Conservation (phyloP, 1,284 basidiomycete genomes). For the Apiotrichum sp. region DNA sequence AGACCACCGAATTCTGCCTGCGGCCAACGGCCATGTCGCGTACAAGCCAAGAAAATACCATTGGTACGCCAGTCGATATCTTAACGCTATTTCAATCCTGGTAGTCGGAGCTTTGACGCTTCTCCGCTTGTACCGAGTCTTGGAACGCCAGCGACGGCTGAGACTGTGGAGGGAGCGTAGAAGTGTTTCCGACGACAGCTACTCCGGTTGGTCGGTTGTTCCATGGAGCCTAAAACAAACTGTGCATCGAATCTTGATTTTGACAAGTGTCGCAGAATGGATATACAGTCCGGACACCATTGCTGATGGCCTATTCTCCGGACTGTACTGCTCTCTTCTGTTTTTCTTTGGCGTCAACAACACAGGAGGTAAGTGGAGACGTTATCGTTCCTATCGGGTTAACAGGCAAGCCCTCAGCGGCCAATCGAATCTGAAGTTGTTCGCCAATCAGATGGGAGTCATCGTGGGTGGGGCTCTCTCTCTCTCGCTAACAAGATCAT, state of each 20-base stretch:
- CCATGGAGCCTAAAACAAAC: no score
- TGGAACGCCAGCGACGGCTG: no score
- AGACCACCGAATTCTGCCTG: no score
- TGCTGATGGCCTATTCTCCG: conserved; percentile 22
- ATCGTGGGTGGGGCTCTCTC: conserved; percentile 25
- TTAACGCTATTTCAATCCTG: conserved; percentile 8
- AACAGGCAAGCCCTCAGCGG: background rate
- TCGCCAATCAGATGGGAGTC: conserved; percentile 28
- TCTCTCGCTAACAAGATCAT: background rate
- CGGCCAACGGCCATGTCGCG: no score
- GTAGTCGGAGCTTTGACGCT: background rate
- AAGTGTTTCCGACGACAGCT: no score
- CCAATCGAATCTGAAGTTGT: background rate
- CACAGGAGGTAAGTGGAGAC: conserved; percentile 7
- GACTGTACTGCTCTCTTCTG: conserved; percentile 17
- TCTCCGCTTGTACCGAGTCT: no score
- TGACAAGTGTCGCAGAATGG: conserved; percentile 25
- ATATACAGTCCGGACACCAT: conserved; percentile 28
- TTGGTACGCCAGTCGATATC: conserved; percentile 20
- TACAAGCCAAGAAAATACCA: conserved; percentile 7
- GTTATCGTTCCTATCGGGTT: background rate
- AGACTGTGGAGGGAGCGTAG: no score
- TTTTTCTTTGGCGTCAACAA: conserved; percentile 15
- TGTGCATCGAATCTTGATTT: conserved; percentile 3
- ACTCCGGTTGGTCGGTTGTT: no score